A percentile compares a stretch with the other conserved stretches of the same genome.
Evolutionary conservation across 225 moss, liverwort and hornwort genomes (phyloP).

Genomic region (Marchantia paleacea): DNA sequence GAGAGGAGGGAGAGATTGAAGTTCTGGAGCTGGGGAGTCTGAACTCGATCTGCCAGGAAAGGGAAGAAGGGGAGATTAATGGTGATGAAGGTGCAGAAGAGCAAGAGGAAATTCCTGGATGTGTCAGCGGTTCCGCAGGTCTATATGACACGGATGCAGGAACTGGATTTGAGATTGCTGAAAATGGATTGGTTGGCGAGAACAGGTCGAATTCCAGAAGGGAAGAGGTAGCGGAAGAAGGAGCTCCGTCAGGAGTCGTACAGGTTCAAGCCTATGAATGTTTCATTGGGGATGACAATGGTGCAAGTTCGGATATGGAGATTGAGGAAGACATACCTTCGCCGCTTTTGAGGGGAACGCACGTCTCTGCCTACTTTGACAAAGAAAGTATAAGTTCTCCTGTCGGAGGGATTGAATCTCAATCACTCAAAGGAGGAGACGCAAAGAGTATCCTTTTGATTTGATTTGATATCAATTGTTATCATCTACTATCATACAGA

Average conservation of each 20-base stretch:
- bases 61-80: conserved; percentile 17
- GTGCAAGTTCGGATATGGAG: conserved; percentile 41
- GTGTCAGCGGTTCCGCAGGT: background rate
- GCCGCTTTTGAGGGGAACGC: conserved; percentile 1
- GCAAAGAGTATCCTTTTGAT: conserved; percentile 4
- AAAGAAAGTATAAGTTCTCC: background rate
- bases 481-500: too few species aligned
- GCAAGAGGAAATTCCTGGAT: background rate
- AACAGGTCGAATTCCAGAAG: background rate
- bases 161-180: background rate
- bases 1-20: conserved; percentile 22
- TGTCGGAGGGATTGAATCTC: background rate
- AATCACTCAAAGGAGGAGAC: background rate
- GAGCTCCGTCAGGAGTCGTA: background rate
- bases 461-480: background rate
- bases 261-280: conserved; percentile 11
- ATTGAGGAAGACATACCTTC: conserved; percentile 32
- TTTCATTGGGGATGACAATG: conserved; percentile 27
- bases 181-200: background rate
- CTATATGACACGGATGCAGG: background rate
- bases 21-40: conserved; percentile 2
- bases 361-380: background rate
- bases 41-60: background rate
- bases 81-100: conserved; percentile 8
- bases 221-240: background rate